Base-by-base conservation (phyloP, 1,284 basidiomycete species). In the Ganoderma sinense region DNA sequence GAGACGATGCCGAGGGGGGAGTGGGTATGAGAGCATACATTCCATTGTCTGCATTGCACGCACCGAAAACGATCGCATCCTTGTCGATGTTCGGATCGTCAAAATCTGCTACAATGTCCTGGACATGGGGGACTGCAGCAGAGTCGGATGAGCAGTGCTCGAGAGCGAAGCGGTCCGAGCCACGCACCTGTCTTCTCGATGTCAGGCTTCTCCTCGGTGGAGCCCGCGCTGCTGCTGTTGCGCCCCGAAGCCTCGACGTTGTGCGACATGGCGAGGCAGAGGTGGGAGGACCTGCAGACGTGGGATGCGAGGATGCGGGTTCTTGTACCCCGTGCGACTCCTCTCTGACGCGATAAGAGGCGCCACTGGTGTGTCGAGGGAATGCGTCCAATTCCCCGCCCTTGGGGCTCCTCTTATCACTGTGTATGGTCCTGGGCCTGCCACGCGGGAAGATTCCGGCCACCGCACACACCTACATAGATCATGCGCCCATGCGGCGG, bases 151-250 rank as follows among this genome's bases (percentile, higher is more conserved):
- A 56, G 29, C 14, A 29, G 33, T 23, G 43, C 7, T 16, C 1
- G 36, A 51, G 64, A 33, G 58, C 60, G 33, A 11, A 29, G 1
- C 8, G 29, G 13, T 4, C 56, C 2, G 56, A 14, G 16, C 11
- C 5, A 70, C 75, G 58, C 60, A 74, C 75, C 65, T 36, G 63
- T 67, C 64, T 74, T 76, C 70, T 75, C 76, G 48, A 73, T 58
- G 67, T 76, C 84, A 76, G 94, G 92, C 51, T 84, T 85, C 78
- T 96, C 93, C 70, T 86, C 86, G 68, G 90, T 89, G 71, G 75
- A 74, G 69, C 62, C 65, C n/a, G 75, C 71, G 70, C 71, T 73
- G 62, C 45, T 69, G 62, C 55, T 70, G 67, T 66, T 74, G 65
- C 67, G 74, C 69, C 72, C 72, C 33, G 68, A 63, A 51, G 70